phyloP scores from a whole-genome alignment of 75 land plant species.

The Chamaecyparis obtusa region DNA sequence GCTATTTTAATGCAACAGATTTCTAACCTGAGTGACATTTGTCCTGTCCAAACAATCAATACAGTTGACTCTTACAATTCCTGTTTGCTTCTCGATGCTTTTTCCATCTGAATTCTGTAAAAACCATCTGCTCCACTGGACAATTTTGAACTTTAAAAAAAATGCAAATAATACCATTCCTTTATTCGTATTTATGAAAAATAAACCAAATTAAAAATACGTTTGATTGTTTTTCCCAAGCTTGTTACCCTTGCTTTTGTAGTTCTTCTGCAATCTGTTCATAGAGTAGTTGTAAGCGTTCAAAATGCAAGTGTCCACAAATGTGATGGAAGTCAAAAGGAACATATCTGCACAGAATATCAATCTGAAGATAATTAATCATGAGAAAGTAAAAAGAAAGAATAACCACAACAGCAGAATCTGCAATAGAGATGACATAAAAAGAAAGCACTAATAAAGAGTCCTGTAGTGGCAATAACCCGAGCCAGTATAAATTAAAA shows the following conservation, averaged over 20 bases:
- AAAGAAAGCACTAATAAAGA: not conserved
- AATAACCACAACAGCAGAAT: not conserved
- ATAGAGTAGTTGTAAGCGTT: conserved; percentile 67
- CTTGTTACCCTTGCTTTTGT: conserved; percentile 75
- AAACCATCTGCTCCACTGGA: conserved; percentile 77
- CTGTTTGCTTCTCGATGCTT: conserved; percentile 66
- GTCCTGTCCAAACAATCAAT: conserved; percentile 98
- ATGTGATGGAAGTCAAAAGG: conserved; percentile 88
- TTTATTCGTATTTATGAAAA: too few relatives aligned
- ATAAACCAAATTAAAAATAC: not conserved
- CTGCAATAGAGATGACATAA: not conserved
- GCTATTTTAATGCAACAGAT: not conserved
- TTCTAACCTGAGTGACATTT: conserved; percentile 92
- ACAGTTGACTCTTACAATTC: conserved; percentile 88
- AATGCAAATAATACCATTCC: not conserved
- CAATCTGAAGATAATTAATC: not conserved
- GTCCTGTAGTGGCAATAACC: not conserved
- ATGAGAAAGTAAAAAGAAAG: not conserved
- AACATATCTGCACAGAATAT: conserved; percentile 66
- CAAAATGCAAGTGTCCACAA: conserved; percentile 83
- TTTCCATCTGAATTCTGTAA: conserved; percentile 53
- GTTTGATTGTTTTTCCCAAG: not conserved
- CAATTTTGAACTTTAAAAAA: not conserved
- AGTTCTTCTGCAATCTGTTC: conserved; percentile 65
- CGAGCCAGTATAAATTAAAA: not conserved